These are phyloP conservation scores for Bipolaris gigantea DNA, from an alignment of 2,329 filamentous ascomycete species.

Conservation along the genomic window DNA sequence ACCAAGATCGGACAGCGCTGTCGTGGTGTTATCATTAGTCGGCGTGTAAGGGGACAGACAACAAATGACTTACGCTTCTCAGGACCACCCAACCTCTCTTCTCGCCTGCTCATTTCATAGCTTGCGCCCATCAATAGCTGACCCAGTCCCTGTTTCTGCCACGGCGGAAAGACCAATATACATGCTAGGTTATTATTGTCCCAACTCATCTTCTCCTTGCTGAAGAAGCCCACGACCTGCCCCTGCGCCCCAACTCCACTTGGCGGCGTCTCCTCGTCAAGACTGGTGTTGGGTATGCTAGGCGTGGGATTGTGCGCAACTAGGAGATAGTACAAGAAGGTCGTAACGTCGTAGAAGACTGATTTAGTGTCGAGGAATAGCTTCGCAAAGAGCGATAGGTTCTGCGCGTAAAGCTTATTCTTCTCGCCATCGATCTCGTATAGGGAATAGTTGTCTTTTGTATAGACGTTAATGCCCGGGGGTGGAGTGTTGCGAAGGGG, in stretches of 20 bases:
- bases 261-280: conserved; percentile 6
- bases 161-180: conserved; percentile 93
- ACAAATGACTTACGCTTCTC: conserved; percentile 67
- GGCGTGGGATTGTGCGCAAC: conserved; percentile 65
- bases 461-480: conserved; percentile 76
- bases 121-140: conserved; percentile 88
- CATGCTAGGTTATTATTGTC: conserved; percentile 98
- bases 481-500: conserved; percentile 48
- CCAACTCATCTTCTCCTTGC: conserved; percentile 98
- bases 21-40: conserved; percentile 11
- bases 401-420: conserved; percentile 88
- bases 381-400: conserved; percentile 93
- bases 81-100: conserved; percentile 83
- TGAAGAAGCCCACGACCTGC: conserved; percentile 92
- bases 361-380: conserved; percentile 98
- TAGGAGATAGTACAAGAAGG: conserved; percentile 92
- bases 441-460: conserved; percentile 78
- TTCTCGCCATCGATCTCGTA: conserved; percentile 92
- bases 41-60: background rate
- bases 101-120: conserved; percentile 85
- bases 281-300: conserved; percentile 39
- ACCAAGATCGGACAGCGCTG: conserved; percentile 78
- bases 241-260: conserved; percentile 6
- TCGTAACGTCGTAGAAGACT: conserved; percentile 93
- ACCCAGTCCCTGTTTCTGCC: conserved; percentile 87